These are phyloP conservation scores for Candolleomyces aberdarensis DNA, from an alignment of 768 basidiomycete genomes.

Conservation along the genomic window DNA sequence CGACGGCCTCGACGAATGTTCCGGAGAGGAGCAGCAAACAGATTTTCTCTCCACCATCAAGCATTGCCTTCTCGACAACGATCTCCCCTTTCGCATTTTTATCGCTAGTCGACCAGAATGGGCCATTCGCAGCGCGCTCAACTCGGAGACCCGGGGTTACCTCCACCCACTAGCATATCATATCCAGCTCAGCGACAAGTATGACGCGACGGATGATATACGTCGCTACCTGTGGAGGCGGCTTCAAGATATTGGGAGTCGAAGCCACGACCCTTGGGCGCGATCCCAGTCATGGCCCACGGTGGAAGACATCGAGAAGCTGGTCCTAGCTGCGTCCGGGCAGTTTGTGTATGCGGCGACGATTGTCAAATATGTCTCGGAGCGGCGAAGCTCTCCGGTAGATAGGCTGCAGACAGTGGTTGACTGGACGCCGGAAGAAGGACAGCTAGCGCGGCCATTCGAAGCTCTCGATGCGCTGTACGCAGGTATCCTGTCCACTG, in stretches of 20 bases:
- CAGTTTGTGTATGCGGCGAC: constrained; percentile 6
- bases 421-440: neutral
- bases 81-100: neutral
- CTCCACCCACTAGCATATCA: neutral
- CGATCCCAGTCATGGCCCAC: neutral
- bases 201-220: neutral
- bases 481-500: neutral
- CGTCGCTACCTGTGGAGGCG: neutral
- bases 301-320: neutral
- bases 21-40: neutral
- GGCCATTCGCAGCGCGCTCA: neutral
- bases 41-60: neutral
- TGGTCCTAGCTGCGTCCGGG: neutral
- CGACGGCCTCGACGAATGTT: constrained; percentile 2
- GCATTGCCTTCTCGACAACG: neutral
- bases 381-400: neutral
- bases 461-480: neutral
- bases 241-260: neutral
- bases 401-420: neutral
- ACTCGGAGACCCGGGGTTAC: neutral
- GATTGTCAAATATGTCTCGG: neutral
- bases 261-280: neutral
- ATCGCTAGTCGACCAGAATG: neutral
- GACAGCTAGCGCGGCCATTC: neutral
- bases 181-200: neutral